Evolutionary conservation across 345 rosid species (phyloP).

Genomic region (Euphorbia pulcherrima): DNA sequence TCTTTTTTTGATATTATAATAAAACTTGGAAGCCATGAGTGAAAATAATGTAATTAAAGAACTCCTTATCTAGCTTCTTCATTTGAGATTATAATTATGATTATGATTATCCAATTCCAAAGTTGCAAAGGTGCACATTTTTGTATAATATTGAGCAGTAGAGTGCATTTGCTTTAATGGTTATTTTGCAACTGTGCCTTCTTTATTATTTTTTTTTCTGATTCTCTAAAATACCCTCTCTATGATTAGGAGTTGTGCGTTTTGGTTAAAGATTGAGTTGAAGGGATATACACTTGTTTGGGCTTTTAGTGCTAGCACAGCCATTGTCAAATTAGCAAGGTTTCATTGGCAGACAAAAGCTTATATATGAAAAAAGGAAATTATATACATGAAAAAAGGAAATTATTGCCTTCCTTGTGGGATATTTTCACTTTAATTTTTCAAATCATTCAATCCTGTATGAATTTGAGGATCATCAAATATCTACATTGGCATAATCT

Average conservation of each 20-base stretch:
- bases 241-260: neutral
- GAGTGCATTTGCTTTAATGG: neutral
- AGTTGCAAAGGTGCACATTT: neutral
- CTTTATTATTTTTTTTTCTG: neutral
- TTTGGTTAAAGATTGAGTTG: neutral
- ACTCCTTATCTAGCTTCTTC: slow-evolving; percentile 15
- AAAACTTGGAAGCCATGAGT: slow-evolving; percentile 14
- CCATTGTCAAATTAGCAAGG: neutral
- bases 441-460: neutral
- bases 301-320: neutral
- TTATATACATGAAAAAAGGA: neutral
- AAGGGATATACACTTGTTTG: neutral
- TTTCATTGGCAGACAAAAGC: neutral
- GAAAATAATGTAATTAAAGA: slow-evolving; percentile 29
- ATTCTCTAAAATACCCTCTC: neutral
- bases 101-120: neutral
- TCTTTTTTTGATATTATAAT: slow-evolving; percentile 20
- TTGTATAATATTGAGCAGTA: neutral
- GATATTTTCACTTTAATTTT: neutral
- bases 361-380: neutral
- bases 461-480: too few relatives aligned
- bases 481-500: too few relatives aligned
- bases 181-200: neutral
- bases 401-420: neutral
- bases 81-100: neutral